A percentile compares a stretch with the other conserved stretches of the same genome.
Conservation (phyloP, 2,329 filamentous ascomycete species). For the Neurospora sp. region DNA sequence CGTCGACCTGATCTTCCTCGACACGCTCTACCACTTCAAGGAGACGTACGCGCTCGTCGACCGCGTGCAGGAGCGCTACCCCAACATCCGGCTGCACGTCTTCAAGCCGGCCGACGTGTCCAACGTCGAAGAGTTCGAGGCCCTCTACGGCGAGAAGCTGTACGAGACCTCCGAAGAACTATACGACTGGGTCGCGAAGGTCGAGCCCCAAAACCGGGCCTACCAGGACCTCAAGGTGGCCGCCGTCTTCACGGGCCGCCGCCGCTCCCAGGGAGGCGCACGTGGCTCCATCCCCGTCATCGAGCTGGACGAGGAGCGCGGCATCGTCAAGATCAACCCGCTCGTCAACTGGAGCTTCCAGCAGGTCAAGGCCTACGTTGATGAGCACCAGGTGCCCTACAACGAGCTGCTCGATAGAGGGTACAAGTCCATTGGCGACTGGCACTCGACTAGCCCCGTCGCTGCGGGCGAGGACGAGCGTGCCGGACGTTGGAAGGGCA, state of each 20-base stretch:
- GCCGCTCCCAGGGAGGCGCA: conserved; percentile 86
- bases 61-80: conserved; percentile 65
- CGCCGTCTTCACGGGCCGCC: conserved; percentile 84
- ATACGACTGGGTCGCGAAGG: conserved; percentile 96
- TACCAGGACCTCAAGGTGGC: conserved; percentile 81
- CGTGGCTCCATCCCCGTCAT: conserved; percentile 84
- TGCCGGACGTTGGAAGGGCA: conserved; percentile 92
- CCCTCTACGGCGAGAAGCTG: conserved; percentile 68
- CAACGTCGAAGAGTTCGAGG: conserved; percentile 67
- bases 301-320: conserved; percentile 79
- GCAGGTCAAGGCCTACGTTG: conserved; percentile 81
- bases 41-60: conserved; percentile 69
- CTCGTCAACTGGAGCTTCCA: conserved; percentile 88
- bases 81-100: conserved; percentile 70
- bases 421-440: conserved; percentile 98
- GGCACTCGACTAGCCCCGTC: conserved; percentile 92
- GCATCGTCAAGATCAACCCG: conserved; percentile 95
- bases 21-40: conserved; percentile 73
- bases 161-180: conserved; percentile 81
- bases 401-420: conserved; percentile 82
- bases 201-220: conserved; percentile 87
- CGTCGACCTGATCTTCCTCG: conserved; percentile 67
- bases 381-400: conserved; percentile 81
- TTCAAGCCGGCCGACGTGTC: conserved; percentile 76
- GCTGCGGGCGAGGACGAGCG: conserved; percentile 90